Base-by-base conservation (phyloP, 176 grass and related monocot species). In the Eragrostis curvula region DNA sequence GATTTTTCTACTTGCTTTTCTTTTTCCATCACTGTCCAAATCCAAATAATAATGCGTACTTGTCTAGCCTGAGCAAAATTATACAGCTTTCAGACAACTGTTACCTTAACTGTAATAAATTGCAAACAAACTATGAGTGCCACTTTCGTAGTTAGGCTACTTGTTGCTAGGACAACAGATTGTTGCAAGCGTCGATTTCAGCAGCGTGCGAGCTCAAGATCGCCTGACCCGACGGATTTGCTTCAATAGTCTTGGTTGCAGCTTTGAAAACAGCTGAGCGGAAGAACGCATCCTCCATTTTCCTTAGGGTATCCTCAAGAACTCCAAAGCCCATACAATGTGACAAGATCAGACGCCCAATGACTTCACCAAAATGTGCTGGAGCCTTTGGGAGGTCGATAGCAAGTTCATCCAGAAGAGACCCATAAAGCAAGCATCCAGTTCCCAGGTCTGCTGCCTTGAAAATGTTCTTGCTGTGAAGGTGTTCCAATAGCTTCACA, bases 321-420 rank as follows among this genome's bases (percentile, higher is more conserved):
- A 83, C 81, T 45, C 79, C 81, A 63, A 97, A 81, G 69, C 81
- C 56, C 56, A 91, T 43, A 64, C 81, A 75, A 60, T 27, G 29
- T 52, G 80, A 85, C 58, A 91, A 53, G 56, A 97, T 76, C 72
- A 97, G 59, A 32, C 12, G 49, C 30, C 88, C 94, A 46, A 91
- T 73, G 13, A 97, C 81, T 24, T 97, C 90, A 57, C 94, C 94
- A 70, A 97, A 97, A 75, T 90, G 85, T 69, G 75, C 53, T 40
- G 94, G 90, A 62, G 90, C 86, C 87, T 89, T 93, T 2, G 90
- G 94, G 41, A 97, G 81, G 74, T 97, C 94, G 3, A 97, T 93
- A n/a, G 76, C 88, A 36, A 97, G 80, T 64, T 97, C 94, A 72
- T 97, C 88, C 23, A 97, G 71, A 65, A 87, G 86, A 52, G 90